Evolutionary conservation across 2,329 filamentous ascomycete species (phyloP).

Genomic region (Metarhizium sp.): DNA sequence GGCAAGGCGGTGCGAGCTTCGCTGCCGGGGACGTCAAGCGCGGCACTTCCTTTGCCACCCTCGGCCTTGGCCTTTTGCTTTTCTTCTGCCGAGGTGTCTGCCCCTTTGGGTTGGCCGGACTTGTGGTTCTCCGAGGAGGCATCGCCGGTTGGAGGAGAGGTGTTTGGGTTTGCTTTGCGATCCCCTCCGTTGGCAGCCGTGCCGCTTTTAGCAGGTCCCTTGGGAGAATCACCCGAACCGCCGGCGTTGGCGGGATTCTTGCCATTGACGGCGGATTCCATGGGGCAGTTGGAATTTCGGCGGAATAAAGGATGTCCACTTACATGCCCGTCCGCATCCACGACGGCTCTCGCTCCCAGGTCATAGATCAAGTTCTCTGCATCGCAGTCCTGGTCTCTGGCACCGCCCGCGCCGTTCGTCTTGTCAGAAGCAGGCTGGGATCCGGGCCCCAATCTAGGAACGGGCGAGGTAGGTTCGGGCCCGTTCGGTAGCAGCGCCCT

Average conservation of each 20-base stretch:
- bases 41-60: too few relatives aligned
- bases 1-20: neutral
- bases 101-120: neutral
- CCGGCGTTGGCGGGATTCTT: neutral
- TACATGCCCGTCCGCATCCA: slow-evolving; percentile 11
- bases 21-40: too few relatives aligned
- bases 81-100: neutral
- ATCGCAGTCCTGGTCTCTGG: slow-evolving; percentile 6
- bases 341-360: slow-evolving; percentile 7
- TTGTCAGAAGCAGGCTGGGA: neutral
- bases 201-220: neutral
- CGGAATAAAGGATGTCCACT: slow-evolving; percentile 14
- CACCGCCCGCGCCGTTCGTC: slow-evolving; percentile 2
- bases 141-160: neutral
- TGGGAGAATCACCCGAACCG: neutral
- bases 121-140: neutral
- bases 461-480: neutral
- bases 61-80: neutral
- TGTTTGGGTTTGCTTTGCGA: too few relatives aligned
- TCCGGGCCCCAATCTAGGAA: neutral
- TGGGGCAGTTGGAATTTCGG: slow-evolving; percentile 17
- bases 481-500: slow-evolving; percentile 12
- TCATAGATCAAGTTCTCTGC: slow-evolving; percentile 9
- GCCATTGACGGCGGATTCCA: slow-evolving; percentile 10
- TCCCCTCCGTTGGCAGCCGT: neutral